Conservation (phyloP, 805 yeast species). For the Saitoella complicata region DNA sequence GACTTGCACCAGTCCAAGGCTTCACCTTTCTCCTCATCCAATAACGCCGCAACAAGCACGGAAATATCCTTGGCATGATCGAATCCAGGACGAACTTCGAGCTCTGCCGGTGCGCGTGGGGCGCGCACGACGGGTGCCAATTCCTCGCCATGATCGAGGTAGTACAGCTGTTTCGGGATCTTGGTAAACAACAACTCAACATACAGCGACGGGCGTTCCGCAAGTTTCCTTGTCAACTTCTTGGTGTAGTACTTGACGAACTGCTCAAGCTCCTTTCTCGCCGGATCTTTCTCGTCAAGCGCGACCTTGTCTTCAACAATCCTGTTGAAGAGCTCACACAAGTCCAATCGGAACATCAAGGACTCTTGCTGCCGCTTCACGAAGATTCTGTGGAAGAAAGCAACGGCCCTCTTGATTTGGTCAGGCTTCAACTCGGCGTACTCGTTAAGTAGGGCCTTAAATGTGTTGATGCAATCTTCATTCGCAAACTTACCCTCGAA, state of each 20-base stretch:
- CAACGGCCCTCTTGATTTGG: slow-evolving; percentile 45
- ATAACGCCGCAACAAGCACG: slow-evolving; percentile 33
- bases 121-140: slow-evolving; percentile 14
- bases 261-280: slow-evolving; percentile 45
- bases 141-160: slow-evolving; percentile 44
- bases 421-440: slow-evolving; percentile 45
- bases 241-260: slow-evolving; percentile 52
- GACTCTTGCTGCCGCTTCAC: slow-evolving; percentile 45
- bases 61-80: slow-evolving; percentile 33
- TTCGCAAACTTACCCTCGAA: slow-evolving; percentile 35
- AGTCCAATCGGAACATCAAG: slow-evolving; percentile 51
- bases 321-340: slow-evolving; percentile 42
- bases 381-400: slow-evolving; percentile 57
- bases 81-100: slow-evolving; percentile 18
- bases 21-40: slow-evolving; percentile 28
- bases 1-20: slow-evolving; percentile 30
- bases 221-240: slow-evolving; percentile 33
- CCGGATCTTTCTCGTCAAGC: slow-evolving; percentile 26
- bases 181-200: slow-evolving; percentile 56
- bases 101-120: slow-evolving; percentile 11
- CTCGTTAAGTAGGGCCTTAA: slow-evolving; percentile 42
- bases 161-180: slow-evolving; percentile 31
- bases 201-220: slow-evolving; percentile 36
- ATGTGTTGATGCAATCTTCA: slow-evolving; percentile 47
- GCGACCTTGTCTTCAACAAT: slow-evolving; percentile 34